Evolutionary conservation across 2,329 filamentous ascomycete species (phyloP).

Genomic region (Neopestalotiopsis clavispora): DNA sequence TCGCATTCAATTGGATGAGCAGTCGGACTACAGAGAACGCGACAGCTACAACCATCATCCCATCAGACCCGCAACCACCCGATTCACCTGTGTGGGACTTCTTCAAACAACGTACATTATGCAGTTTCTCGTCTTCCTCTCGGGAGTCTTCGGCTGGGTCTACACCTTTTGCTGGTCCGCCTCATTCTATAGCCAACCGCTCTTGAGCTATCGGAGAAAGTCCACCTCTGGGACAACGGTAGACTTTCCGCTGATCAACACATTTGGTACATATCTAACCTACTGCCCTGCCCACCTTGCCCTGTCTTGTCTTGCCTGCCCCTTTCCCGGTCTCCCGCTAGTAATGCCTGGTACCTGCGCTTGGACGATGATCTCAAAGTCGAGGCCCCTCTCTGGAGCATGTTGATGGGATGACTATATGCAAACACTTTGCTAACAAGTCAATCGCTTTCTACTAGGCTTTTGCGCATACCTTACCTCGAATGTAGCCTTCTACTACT

Average conservation of each 20-base stretch:
- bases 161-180: conserved; percentile 81
- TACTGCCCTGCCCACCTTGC: not conserved
- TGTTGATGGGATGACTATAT: not conserved
- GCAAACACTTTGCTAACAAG: conserved; percentile 4
- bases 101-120: conserved; percentile 23
- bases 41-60: not conserved
- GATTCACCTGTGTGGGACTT: not conserved
- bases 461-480: conserved; percentile 79
- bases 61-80: not conserved
- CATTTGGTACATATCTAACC: conserved; percentile 49
- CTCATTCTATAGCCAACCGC: conserved; percentile 90
- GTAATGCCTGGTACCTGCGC: not conserved
- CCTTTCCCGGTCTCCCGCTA: not conserved
- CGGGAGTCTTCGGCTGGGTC: conserved; percentile 72
- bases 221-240: conserved; percentile 85
- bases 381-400: not conserved
- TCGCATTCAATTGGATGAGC: not conserved
- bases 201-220: conserved; percentile 77
- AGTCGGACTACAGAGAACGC: not conserved
- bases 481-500: conserved; percentile 78
- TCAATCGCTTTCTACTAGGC: conserved; percentile 44
- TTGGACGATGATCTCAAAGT: not conserved
- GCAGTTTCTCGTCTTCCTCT: conserved; percentile 53
- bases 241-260: conserved; percentile 83
- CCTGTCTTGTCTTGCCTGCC: not conserved